These are phyloP conservation scores for Citrus australasica DNA, from an alignment of 345 rosid species.

Conservation along the genomic window DNA sequence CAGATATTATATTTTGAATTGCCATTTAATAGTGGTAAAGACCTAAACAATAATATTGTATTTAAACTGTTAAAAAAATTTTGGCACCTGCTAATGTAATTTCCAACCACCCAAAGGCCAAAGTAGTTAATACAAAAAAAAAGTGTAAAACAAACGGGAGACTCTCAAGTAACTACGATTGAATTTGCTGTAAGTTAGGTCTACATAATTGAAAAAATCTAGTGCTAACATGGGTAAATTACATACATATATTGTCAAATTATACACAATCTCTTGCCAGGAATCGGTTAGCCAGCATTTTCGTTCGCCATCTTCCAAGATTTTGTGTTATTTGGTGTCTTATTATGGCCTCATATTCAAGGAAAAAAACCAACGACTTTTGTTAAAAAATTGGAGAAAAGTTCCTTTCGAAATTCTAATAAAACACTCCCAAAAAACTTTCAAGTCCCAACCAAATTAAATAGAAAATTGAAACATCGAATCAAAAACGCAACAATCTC, in stretches of 20 bases:
- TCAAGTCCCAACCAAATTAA: background rate
- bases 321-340: constrained; percentile 5
- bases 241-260: background rate
- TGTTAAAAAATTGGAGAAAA: constrained; percentile 13
- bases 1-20: no score
- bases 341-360: constrained; percentile 7
- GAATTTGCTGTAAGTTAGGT: no score
- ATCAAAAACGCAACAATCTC: constrained; percentile 15
- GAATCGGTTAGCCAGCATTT: background rate
- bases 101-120: no score
- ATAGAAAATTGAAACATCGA: constrained; percentile 3
- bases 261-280: background rate
- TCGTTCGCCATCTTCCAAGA: background rate
- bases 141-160: no score
- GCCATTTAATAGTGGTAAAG: no score
- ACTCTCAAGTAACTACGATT: no score
- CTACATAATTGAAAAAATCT: background rate
- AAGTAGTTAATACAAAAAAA: no score
- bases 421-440: background rate
- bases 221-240: background rate
- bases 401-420: constrained; percentile 14
- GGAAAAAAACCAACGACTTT: background rate
- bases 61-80: no score
- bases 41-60: no score
- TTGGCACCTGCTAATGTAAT: no score